Conservation (phyloP, 1,284 basidiomycete genomes). For the Pyrrhoderma lamaoense region DNA sequence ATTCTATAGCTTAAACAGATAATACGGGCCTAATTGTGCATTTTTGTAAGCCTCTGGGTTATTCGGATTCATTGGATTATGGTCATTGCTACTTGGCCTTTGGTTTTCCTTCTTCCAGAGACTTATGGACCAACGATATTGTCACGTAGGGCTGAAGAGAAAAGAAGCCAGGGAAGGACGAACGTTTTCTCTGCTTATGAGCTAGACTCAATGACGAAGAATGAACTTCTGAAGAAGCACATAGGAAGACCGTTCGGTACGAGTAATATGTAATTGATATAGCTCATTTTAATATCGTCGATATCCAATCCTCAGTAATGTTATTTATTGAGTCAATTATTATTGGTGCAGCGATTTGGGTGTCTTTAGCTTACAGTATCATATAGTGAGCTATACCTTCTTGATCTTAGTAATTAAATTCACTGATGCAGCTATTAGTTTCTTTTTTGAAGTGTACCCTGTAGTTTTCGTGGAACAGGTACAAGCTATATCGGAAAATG, state of each 20-base stretch:
- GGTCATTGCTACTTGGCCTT: constrained; percentile 21
- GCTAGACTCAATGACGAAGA: constrained; percentile 18
- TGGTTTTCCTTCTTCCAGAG: constrained; percentile 25
- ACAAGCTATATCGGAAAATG: not conserved
- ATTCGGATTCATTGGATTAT: constrained; percentile 25
- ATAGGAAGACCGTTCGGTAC: constrained; percentile 23
- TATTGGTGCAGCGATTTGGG: constrained; percentile 25
- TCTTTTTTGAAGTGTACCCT: constrained; percentile 27
- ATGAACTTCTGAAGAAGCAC: constrained; percentile 21
- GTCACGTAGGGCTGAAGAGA: constrained; percentile 18
- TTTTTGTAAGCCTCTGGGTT: constrained; percentile 23
- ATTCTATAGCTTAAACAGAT: not conserved
- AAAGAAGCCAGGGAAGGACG: constrained; percentile 20
- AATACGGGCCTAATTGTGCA: not conserved
- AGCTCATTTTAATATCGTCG: not conserved
- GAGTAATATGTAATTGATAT: too few relatives aligned
- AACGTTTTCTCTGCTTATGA: constrained; percentile 24
- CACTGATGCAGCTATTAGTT: constrained; percentile 13
- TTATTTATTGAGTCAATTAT: constrained; percentile 25
- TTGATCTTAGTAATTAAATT: constrained; percentile 5
- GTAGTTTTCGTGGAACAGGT: constrained; percentile 25
- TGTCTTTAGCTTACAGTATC: constrained; percentile 25
- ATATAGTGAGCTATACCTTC: constrained; percentile 23
- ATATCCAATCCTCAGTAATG: constrained; percentile 20
- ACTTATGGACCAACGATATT: constrained; percentile 25